Base-by-base conservation (phyloP, 768 basidiomycete species). In the Mycena venus region DNA sequence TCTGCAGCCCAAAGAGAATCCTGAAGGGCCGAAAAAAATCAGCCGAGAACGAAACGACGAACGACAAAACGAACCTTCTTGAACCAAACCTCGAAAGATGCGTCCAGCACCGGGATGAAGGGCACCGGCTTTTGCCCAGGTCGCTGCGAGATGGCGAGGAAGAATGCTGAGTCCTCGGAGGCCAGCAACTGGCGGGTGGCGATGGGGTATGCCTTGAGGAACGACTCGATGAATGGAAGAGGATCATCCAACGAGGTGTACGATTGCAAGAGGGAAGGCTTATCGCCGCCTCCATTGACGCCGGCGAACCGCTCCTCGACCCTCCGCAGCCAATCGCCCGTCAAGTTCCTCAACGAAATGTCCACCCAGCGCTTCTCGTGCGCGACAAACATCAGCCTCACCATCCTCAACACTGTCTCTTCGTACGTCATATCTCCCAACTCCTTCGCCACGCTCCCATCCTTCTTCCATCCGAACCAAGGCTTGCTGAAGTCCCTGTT, bases 341-440 rank as follows among this genome's bases (percentile, higher is more conserved):
- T 93, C 78, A 99, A 87, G 85, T 99, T 99, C 75, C 97, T 92
- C 78, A 99, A 87, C 11, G 95, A 95, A 59, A 91, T 78, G 79
- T 99, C 98, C 79, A 99, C 90, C 98, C 98, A 99, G 58, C 98
- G 94, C 70, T 89, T 88, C 86, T 99, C 92, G 79, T 98, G 95
- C 51, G 92, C 82, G 75, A 99, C 96, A 81, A 94, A 99, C 96
- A 99, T 99, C 78, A 99, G 86, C 49, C 95, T 88, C 64, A 99
- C 88, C 94, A 99, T 94, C 72, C 98, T 92, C 73, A 96, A 88
- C 4, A 95, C 94, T 38, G 95, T 93, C 82, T 99, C 98, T 86
- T 99, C 97, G 84, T 99, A 99, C 15, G 98, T 99, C 98, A 99
- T 99, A 79, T 98, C 96, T 31, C 93, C 91, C 61, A 99, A 88